A percentile compares a stretch with the other conserved stretches of the same genome.
Conservation (phyloP, 208 protist genomes). For the Acanthamoeba divionensis region DNA sequence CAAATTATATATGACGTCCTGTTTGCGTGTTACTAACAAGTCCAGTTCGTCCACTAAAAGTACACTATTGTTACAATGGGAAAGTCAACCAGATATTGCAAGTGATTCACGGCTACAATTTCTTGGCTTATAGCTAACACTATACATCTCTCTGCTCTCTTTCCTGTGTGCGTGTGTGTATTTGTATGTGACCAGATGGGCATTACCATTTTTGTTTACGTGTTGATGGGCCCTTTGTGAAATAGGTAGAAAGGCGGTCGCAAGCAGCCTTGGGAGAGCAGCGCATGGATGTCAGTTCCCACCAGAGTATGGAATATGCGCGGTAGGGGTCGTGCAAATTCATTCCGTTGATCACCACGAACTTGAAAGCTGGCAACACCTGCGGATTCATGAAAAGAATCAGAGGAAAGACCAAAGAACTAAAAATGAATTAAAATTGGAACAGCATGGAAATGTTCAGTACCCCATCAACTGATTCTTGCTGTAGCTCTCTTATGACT, state of each 20-base stretch:
- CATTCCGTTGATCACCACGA: slow-evolving; percentile 78
- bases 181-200: too few species aligned
- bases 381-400: not conserved
- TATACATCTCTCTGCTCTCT: too few species aligned
- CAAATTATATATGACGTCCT: slow-evolving; percentile 77
- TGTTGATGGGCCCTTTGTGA: not conserved
- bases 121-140: too few species aligned
- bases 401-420: not conserved
- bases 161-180: too few species aligned
- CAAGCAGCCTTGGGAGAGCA: not conserved
- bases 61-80: not conserved
- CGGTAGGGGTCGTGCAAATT: slow-evolving; percentile 58
- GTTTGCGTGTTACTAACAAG: slow-evolving; percentile 72
- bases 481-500: slow-evolving; percentile 57
- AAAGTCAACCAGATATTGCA: too few species aligned
- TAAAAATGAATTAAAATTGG: not conserved
- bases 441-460: not conserved
- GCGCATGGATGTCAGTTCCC: not conserved
- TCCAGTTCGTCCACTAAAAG: slow-evolving; percentile 77
- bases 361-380: slow-evolving; percentile 58
- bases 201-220: too few species aligned
- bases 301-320: slow-evolving; percentile 58
- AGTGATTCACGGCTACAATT: too few species aligned
- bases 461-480: not conserved
- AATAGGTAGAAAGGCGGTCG: not conserved